These are phyloP conservation scores for Colletotrichum sp. DNA, from an alignment of 2,329 filamentous ascomycete genomes.

Conservation along the genomic window DNA sequence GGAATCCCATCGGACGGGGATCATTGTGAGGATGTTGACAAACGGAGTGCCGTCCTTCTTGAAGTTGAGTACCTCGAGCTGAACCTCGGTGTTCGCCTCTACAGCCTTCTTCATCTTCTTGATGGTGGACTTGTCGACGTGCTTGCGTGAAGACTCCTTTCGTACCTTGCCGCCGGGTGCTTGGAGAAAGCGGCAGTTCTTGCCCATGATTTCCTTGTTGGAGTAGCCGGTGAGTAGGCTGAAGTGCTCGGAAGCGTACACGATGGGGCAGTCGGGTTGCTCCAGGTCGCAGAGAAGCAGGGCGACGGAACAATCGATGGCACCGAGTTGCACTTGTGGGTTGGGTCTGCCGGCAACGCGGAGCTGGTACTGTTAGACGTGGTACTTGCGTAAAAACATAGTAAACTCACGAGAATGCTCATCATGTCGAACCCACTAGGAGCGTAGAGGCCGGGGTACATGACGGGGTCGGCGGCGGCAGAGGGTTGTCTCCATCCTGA, in stretches of 20 bases:
- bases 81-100: slow-evolving; percentile 49
- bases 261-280: slow-evolving; percentile 76
- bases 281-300: slow-evolving; percentile 83
- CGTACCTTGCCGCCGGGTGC: slow-evolving; percentile 71
- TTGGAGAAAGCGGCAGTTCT: slow-evolving; percentile 87
- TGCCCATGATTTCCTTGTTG: slow-evolving; percentile 74
- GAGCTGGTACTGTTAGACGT: slow-evolving; percentile 38
- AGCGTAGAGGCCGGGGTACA: slow-evolving; percentile 62
- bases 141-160: slow-evolving; percentile 64
- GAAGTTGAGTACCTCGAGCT: slow-evolving; percentile 74
- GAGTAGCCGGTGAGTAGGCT: slow-evolving; percentile 80
- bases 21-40: slow-evolving; percentile 84
- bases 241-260: slow-evolving; percentile 86
- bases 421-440: slow-evolving; percentile 62
- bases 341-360: slow-evolving; percentile 74
- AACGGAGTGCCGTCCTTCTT: slow-evolving; percentile 81
- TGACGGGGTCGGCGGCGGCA: slow-evolving; percentile 47
- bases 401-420: slow-evolving; percentile 53
- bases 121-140: slow-evolving; percentile 70
- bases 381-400: background rate
- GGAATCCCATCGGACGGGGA: slow-evolving; percentile 75
- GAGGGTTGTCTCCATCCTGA: slow-evolving; percentile 1
- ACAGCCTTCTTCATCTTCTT: slow-evolving; percentile 56
- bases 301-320: slow-evolving; percentile 84
- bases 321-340: slow-evolving; percentile 79